Conservation (phyloP, 139 green algal species). For the Deuterostichococcus epilithicus region DNA sequence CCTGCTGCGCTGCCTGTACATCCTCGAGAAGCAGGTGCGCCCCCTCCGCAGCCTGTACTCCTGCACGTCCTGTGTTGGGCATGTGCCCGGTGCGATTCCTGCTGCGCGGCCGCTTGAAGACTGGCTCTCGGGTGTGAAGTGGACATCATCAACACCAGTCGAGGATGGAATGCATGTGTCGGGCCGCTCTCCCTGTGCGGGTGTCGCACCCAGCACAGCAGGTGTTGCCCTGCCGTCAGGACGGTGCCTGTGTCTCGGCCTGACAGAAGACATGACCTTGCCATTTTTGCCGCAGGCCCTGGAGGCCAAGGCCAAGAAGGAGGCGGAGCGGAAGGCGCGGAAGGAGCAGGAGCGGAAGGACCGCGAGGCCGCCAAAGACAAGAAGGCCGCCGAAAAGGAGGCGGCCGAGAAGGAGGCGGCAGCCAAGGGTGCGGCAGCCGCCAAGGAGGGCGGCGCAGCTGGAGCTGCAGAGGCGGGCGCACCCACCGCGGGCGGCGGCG, state of each 20-base stretch:
- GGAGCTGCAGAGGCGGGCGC: no score
- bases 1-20: slow-evolving; percentile 38
- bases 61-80: background rate
- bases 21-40: slow-evolving; percentile 18
- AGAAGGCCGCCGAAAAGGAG: slow-evolving; percentile 8
- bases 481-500: no score
- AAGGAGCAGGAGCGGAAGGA: background rate
- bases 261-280: background rate
- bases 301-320: background rate
- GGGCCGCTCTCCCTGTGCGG: background rate
- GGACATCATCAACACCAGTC: background rate
- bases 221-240: background rate
- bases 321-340: background rate
- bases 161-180: background rate
- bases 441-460: no score
- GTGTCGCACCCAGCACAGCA: background rate
- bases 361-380: background rate
- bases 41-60: background rate
- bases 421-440: no score
- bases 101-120: background rate
- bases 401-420: background rate
- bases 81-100: background rate
- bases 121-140: background rate
- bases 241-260: background rate
- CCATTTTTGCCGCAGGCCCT: background rate